phyloP scores from a whole-genome alignment of 257 asterid genomes.

The Solanum sejunctum region DNA sequence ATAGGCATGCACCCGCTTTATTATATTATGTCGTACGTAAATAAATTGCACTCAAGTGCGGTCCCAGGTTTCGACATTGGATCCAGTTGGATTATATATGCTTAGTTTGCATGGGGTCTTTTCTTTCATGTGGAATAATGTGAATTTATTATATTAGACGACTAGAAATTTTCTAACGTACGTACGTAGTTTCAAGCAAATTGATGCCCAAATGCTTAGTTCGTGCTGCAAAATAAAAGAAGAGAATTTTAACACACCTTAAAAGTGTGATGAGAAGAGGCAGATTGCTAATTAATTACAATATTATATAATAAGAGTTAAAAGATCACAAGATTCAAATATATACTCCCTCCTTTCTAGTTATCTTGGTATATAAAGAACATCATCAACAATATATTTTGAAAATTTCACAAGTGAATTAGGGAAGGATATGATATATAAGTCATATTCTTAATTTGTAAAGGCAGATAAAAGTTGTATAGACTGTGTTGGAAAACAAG shows the following conservation, averaged over 20 bases:
- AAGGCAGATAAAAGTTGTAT: not conserved
- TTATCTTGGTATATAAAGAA: not conserved
- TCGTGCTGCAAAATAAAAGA: not conserved
- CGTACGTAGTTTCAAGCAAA: not conserved
- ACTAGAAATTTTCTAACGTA: not conserved
- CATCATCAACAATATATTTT: not conserved
- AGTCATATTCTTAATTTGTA: not conserved
- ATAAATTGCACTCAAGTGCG: not conserved
- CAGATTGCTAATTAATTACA: not conserved
- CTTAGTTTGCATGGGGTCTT: not conserved
- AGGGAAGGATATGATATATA: not conserved
- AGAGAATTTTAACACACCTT: not conserved
- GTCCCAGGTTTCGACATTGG: not conserved
- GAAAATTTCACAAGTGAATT: not conserved
- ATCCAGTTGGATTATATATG: too few species aligned
- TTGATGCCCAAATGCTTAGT: not conserved
- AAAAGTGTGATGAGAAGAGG: not conserved
- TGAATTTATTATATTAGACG: not conserved
- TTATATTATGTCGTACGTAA: not conserved
- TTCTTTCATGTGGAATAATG: not conserved
- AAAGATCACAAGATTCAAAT: not conserved
- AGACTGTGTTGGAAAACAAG: not conserved
- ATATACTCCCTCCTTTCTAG: not conserved
- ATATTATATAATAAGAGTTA: not conserved
- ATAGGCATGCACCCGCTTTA: not conserved